Evolutionary conservation across 2,329 filamentous ascomycete species (phyloP).

Genomic region (Helotiales sp.): DNA sequence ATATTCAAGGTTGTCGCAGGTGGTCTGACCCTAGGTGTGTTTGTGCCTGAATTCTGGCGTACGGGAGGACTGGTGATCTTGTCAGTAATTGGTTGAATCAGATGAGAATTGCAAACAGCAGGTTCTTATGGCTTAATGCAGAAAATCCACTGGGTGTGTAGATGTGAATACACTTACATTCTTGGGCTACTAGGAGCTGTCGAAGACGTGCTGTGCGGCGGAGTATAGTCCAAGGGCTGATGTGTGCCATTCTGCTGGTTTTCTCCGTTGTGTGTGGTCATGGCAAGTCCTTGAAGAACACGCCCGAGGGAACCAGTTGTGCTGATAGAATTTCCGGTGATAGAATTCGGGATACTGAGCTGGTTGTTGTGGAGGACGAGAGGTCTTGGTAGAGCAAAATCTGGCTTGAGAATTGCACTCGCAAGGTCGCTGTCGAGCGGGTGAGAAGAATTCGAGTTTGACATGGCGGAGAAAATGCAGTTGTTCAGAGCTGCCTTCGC

Average conservation of each 20-base stretch:
- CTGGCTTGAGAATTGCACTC: background rate
- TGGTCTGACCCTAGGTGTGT: conserved; percentile 74
- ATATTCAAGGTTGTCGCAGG: conserved; percentile 97
- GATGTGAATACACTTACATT: conserved; percentile 29
- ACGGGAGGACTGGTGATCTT: conserved; percentile 55
- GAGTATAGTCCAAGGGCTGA: conserved; percentile 19
- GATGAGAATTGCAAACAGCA: background rate
- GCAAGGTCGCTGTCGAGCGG: background rate
- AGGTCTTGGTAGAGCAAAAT: background rate
- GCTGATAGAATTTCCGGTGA: background rate
- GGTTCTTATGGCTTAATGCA: background rate
- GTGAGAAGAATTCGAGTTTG: background rate
- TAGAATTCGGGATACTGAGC: background rate
- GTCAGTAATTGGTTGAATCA: conserved; percentile 10
- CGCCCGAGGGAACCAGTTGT: conserved; percentile 10
- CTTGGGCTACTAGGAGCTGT: conserved; percentile 34
- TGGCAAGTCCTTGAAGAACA: conserved; percentile 8
- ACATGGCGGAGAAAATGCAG: conserved; percentile 9
- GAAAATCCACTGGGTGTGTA: background rate
- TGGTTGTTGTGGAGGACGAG: conserved; percentile 8
- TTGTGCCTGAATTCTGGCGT: conserved; percentile 71
- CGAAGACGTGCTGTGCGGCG: conserved; percentile 27
- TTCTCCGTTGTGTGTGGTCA: conserved; percentile 6
- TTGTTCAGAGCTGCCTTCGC: conserved; percentile 15
- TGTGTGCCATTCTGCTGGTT: background rate